A percentile compares a stretch with the other conserved stretches of the same genome.
Evolutionary conservation across 345 rosid genomes (phyloP).

Genomic region (Eucalyptus shirleyi): DNA sequence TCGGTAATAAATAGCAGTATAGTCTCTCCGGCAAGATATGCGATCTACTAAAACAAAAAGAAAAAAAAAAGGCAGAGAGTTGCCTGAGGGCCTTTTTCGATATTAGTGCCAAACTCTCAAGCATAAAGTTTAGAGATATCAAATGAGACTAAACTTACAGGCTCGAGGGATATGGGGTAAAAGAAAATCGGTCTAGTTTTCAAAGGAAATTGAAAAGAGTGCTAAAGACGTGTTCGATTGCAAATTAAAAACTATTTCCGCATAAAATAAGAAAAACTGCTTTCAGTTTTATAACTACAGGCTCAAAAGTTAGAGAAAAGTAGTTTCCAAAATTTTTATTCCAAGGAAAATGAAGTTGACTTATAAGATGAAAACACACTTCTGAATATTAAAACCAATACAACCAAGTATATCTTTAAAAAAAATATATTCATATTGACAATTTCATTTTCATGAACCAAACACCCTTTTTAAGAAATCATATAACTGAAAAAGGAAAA

Average conservation of each 20-base stretch:
- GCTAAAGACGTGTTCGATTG: neutral
- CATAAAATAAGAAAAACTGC: neutral
- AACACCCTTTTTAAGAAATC: neutral
- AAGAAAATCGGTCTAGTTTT: neutral
- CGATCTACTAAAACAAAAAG: neutral
- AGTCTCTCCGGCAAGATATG: neutral
- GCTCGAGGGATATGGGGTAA: neutral
- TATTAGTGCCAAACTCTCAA: neutral
- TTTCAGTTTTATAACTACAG: neutral
- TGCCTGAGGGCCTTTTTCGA: neutral
- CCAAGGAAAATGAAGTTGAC: neutral
- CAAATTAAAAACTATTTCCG: neutral
- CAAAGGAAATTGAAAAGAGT: neutral
- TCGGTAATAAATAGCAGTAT: neutral
- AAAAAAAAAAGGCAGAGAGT: neutral
- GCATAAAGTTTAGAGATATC: neutral
- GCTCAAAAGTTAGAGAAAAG: neutral
- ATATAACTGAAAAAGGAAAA: neutral
- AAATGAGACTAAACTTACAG: neutral
- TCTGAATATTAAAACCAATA: neutral
- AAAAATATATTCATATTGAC: neutral
- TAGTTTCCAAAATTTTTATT: neutral
- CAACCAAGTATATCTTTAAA: neutral
- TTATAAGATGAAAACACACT: neutral
- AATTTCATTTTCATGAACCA: neutral